Conservation (phyloP, 257 asterid species). For the Solanum gandarillasii region DNA sequence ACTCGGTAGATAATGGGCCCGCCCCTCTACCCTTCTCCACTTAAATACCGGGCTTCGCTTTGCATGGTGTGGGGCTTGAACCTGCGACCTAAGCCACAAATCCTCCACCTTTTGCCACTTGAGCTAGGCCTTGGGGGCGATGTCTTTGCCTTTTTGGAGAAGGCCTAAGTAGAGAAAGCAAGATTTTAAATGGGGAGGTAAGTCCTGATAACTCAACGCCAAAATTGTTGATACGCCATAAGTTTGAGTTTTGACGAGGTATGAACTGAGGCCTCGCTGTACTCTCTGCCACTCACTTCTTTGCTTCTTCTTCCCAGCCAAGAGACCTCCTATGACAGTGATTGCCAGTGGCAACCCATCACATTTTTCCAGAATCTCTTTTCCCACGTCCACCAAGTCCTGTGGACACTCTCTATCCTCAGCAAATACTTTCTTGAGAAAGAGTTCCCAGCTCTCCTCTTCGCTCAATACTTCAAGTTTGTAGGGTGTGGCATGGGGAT, state of each 20-base stretch:
- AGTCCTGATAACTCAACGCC: slow-evolving; percentile 10
- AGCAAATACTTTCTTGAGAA: slow-evolving; percentile 1
- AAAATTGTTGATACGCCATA: not conserved
- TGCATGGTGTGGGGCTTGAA: too few relatives aligned
- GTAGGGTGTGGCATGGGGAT: not conserved
- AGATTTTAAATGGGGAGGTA: slow-evolving; percentile 9
- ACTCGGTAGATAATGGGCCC: too few relatives aligned
- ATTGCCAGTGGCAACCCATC: slow-evolving; percentile 18
- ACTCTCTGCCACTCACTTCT: slow-evolving; percentile 16
- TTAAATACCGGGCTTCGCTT: too few relatives aligned
- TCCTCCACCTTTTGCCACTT: too few relatives aligned
- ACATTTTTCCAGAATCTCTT: slow-evolving; percentile 10
- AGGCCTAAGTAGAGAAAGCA: slow-evolving; percentile 15
- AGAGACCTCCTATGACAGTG: slow-evolving; percentile 3
- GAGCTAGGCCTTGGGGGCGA: too few relatives aligned
- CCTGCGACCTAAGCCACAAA: too few relatives aligned
- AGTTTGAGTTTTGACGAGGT: not conserved
- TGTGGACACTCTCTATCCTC: not conserved
- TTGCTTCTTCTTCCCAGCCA: not conserved
- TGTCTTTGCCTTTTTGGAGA: not conserved
- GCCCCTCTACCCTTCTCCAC: too few relatives aligned
- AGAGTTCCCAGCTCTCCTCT: slow-evolving; percentile 16
- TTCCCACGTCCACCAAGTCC: slow-evolving; percentile 9
- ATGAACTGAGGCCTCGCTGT: not conserved
- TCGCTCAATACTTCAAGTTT: not conserved